Evolutionary conservation across 441 rosid species (phyloP).

Genomic region (Hura crepitans): DNA sequence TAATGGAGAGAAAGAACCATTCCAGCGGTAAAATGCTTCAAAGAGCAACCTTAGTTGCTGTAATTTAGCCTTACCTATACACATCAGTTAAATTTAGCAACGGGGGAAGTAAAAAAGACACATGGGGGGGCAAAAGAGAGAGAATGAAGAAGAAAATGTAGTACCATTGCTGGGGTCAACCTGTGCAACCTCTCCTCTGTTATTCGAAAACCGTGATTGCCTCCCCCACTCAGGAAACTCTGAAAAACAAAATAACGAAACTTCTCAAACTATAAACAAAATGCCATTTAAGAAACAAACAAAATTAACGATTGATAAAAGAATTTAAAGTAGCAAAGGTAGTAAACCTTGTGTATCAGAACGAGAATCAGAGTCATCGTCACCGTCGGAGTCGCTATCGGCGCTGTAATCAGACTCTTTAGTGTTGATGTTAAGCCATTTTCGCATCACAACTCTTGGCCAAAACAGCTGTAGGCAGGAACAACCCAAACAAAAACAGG

Average conservation of each 20-base stretch:
- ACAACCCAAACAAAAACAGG: constrained; percentile 66
- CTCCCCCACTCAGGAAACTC: constrained; percentile 21
- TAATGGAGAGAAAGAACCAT: background rate
- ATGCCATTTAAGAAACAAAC: background rate
- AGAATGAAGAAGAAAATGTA: background rate
- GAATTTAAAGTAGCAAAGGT: background rate
- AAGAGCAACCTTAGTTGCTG: background rate
- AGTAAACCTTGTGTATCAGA: constrained; percentile 36
- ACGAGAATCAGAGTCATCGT: constrained; percentile 29
- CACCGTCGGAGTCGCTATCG: constrained; percentile 44
- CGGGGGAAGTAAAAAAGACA: background rate
- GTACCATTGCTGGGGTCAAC: constrained; percentile 37
- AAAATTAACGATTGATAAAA: background rate
- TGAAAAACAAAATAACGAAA: constrained; percentile 16
- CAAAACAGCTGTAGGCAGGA: constrained; percentile 73
- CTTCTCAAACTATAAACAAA: background rate
- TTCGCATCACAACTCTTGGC: constrained; percentile 69
- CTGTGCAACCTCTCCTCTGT: constrained; percentile 31
- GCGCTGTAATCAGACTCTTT: constrained; percentile 75
- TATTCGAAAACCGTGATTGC: constrained; percentile 22
- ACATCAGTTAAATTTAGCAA: background rate
- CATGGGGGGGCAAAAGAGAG: background rate
- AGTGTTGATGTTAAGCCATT: constrained; percentile 66
- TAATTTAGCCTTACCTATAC: background rate
- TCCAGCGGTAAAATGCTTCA: background rate